Evolutionary conservation across 805 yeast species (phyloP), one percentile per base, ranked within the genome.

Genomic region (Wickerhamiella nectarea): DNA sequence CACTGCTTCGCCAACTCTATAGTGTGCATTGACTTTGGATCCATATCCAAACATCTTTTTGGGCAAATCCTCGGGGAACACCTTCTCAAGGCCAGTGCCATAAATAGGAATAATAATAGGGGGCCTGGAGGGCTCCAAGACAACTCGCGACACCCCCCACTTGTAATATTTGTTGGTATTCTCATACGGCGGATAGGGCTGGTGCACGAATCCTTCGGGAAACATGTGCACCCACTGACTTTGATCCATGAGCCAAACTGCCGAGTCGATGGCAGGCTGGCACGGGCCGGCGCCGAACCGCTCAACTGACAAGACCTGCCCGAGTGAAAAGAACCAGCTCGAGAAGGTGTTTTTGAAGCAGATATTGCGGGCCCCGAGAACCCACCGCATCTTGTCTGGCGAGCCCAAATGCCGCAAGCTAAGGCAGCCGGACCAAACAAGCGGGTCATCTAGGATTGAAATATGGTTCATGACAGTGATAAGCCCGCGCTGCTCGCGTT

Each of bases 181-280:
- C 40, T 72, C 68, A 57, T 75, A 76, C 0, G 95, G 95, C 28
- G 79, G 77, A 48, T 77, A 71, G 2, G 65, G 62, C 59, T 91
- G 98, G 43, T 89, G 72, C 4, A 89, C 97, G 58, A 79, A 84
- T 0, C 94, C 95, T 60, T 89, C 98, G 0, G 98, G 98, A 61
- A 84, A 89, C 3, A 86, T 75, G 58, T 89, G 97, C 46, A 91
- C 74, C 97, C 97, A 89, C 15, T 51, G 45, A 9, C 44, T 31
- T 8, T 34, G 40, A n/a, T 33, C 21, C 12, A n/a, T 21, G 14
- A 89, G 62, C 49, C 87, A 66, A 34, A 91, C 72, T 10, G 89
- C 80, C 1, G 95, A 94, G 61, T 89, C 97, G 8, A 89, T 57
- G 0, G 91, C 75, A 1, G 82, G 83, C 63, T 89, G 98, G 63